These are phyloP conservation scores for Syncephalastrum contaminatum DNA, from an alignment of 371 early-diverging fungal species.

Conservation along the genomic window DNA sequence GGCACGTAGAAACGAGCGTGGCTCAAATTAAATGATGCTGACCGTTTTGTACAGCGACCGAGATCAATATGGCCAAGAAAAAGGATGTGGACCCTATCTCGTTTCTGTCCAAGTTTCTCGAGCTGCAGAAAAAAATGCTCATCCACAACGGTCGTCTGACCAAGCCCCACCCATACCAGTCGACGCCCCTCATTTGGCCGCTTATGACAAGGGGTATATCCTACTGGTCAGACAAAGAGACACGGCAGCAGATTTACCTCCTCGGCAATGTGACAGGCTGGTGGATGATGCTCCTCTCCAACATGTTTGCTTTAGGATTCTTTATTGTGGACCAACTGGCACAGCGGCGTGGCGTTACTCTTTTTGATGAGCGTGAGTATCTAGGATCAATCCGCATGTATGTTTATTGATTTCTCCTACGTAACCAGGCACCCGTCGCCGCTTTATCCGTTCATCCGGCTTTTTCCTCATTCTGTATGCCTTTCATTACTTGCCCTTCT, in stretches of 20 bases:
- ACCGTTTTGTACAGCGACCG: slow-evolving; percentile 15
- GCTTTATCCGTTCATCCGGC: slow-evolving; percentile 65
- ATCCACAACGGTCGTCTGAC: slow-evolving; percentile 83
- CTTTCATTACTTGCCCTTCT: slow-evolving; percentile 95
- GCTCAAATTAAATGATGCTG: neutral
- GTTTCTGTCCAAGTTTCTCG: slow-evolving; percentile 78
- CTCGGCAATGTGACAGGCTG: slow-evolving; percentile 92
- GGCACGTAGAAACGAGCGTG: slow-evolving; percentile 22
- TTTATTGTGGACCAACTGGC: slow-evolving; percentile 62
- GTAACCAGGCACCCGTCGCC: slow-evolving; percentile 46
- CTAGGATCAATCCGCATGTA: slow-evolving; percentile 59
- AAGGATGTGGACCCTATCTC: slow-evolving; percentile 33
- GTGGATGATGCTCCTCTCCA: slow-evolving; percentile 65
- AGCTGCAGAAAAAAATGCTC: slow-evolving; percentile 84
- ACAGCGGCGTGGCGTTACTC: slow-evolving; percentile 61
- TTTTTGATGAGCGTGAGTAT: slow-evolving; percentile 34
- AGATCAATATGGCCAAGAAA: slow-evolving; percentile 18
- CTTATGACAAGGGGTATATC: slow-evolving; percentile 82
- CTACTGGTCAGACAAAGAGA: slow-evolving; percentile 75
- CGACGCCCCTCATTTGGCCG: slow-evolving; percentile 79
- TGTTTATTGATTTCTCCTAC: slow-evolving; percentile 49
- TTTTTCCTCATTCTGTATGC: slow-evolving; percentile 86
- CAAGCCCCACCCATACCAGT: slow-evolving; percentile 83
- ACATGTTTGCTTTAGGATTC: slow-evolving; percentile 54
- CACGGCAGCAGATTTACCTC: slow-evolving; percentile 85